Conservation (phyloP, 331 rosid genomes). For the Acacia pycnantha region DNA sequence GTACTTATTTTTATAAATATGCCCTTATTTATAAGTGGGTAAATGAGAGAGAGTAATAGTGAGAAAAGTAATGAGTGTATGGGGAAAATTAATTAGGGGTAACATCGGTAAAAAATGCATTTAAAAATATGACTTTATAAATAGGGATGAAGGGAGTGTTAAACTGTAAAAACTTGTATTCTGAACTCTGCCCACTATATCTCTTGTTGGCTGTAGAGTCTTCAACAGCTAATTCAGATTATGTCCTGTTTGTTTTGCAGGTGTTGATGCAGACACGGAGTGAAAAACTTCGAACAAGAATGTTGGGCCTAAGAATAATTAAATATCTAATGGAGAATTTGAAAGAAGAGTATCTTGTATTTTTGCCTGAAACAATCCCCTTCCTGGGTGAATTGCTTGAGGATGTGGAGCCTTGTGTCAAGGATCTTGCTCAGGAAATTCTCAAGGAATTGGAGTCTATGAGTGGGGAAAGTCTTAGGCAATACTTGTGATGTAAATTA, state of each 20-base stretch:
- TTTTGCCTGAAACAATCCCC: slow-evolving; percentile 81
- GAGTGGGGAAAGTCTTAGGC: slow-evolving; percentile 79
- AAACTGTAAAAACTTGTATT: not conserved
- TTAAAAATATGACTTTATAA: too few species aligned
- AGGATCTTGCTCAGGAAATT: slow-evolving; percentile 83
- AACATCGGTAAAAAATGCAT: too few species aligned
- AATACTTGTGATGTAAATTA: slow-evolving; percentile 37
- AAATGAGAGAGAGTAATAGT: too few species aligned
- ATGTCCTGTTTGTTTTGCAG: slow-evolving; percentile 37
- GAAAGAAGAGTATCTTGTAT: slow-evolving; percentile 87
- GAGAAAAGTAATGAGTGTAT: too few species aligned
- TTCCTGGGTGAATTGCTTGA: slow-evolving; percentile 90
- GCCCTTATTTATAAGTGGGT: too few species aligned
- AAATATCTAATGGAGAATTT: slow-evolving; percentile 71
- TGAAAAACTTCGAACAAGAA: slow-evolving; percentile 66
- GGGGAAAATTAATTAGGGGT: too few species aligned
- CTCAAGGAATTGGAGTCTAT: slow-evolving; percentile 78
- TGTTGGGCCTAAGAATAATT: slow-evolving; percentile 66
- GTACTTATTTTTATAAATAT: too few species aligned
- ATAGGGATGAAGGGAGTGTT: too few species aligned
- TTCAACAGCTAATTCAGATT: not conserved
- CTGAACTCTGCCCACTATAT: not conserved
- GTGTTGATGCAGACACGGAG: slow-evolving; percentile 89
- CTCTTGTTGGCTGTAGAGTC: not conserved
- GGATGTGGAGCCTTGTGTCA: slow-evolving; percentile 85